Percentiles rank a stretch among this genome's conserved stretches.
Evolutionary conservation across 805 yeast species (phyloP).

Genomic region (Spencermartinsiella europaea): DNA sequence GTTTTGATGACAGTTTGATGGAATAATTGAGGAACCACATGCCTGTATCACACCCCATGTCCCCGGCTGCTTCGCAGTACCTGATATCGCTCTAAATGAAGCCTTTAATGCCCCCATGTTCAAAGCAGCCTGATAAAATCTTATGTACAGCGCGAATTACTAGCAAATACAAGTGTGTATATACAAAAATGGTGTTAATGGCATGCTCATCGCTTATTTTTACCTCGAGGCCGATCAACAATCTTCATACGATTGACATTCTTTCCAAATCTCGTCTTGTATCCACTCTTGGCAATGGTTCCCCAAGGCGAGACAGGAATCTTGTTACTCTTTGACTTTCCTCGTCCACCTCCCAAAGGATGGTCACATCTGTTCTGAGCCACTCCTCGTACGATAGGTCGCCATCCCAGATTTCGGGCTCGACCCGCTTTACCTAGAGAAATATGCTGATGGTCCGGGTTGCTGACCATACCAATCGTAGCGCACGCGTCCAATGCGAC

Average conservation of each 20-base stretch:
- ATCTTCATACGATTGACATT: conserved; percentile 78
- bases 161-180: too few species aligned
- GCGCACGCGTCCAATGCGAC: conserved; percentile 85
- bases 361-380: conserved; percentile 98
- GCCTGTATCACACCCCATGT: too few species aligned
- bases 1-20: too few species aligned
- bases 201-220: conserved; percentile 16
- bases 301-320: conserved; percentile 97
- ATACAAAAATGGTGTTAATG: not conserved
- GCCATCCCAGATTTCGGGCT: conserved; percentile 81
- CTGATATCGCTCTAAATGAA: too few species aligned
- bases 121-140: too few species aligned
- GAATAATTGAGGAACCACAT: too few species aligned
- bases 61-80: too few species aligned
- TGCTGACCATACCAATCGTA: conserved; percentile 88
- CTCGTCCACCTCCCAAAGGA: conserved; percentile 99
- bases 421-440: conserved; percentile 97
- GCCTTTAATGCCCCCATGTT: too few species aligned
- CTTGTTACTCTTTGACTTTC: conserved; percentile 95
- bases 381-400: conserved; percentile 96
- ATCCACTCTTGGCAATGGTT: conserved; percentile 80
- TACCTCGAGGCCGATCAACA: conserved; percentile 86
- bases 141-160: too few species aligned
- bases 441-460: conserved; percentile 84
- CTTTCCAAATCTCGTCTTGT: conserved; percentile 90